Conservation (phyloP, 2,329 filamentous ascomycete genomes). For the Hypoxylon sp. region DNA sequence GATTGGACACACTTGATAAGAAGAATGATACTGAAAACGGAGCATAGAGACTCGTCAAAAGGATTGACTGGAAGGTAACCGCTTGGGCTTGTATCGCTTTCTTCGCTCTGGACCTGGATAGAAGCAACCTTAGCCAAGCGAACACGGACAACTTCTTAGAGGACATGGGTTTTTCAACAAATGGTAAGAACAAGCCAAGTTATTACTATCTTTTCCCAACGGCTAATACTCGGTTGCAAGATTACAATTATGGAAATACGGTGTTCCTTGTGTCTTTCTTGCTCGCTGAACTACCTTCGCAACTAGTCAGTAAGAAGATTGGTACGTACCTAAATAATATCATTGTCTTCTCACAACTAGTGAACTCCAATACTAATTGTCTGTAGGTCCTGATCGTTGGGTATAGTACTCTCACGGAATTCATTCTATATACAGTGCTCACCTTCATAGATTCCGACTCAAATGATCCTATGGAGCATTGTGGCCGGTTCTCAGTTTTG, state of each 20-base stretch:
- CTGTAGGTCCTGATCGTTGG: conserved; percentile 47
- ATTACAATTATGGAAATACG: conserved; percentile 43
- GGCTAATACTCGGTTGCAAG: conserved; percentile 38
- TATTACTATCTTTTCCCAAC: conserved; percentile 13
- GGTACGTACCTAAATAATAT: conserved; percentile 23
- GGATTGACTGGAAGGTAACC: conserved; percentile 67
- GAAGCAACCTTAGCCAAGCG: conserved; percentile 60
- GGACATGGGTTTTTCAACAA: conserved; percentile 55
- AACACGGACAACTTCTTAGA: conserved; percentile 55
- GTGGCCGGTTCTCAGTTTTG: conserved; percentile 55
- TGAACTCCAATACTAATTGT: background rate
- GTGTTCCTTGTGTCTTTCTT: conserved; percentile 39
- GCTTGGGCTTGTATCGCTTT: conserved; percentile 69
- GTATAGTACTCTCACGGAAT: conserved; percentile 36
- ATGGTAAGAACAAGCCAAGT: conserved; percentile 44
- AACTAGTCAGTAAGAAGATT: conserved; percentile 47
- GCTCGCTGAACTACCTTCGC: conserved; percentile 46
- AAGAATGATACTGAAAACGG: background rate
- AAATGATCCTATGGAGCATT: conserved; percentile 56
- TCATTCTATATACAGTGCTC: background rate
- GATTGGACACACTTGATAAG: conserved; percentile 6
- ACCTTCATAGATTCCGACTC: conserved; percentile 44
- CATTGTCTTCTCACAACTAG: background rate
- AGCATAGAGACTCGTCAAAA: conserved; percentile 43
- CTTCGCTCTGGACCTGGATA: conserved; percentile 66